A percentile compares a stretch with the other conserved stretches of the same genome.
phyloP scores from a whole-genome alignment of 2,329 filamentous ascomycete species.

The Chalaropsis ovoidea region DNA sequence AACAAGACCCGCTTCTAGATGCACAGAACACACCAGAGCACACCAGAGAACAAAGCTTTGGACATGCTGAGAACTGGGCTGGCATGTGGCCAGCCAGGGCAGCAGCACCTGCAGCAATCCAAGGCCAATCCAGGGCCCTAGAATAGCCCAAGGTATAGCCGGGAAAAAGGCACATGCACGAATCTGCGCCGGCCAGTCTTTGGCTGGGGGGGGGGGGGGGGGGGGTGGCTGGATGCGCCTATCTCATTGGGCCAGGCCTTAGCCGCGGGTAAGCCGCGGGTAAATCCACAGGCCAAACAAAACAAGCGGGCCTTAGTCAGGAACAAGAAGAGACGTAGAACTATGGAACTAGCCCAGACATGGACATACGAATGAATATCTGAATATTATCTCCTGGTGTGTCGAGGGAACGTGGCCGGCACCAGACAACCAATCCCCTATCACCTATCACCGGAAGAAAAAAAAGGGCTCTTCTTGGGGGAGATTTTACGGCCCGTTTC shows the following conservation, averaged over 20 bases:
- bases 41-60: neutral
- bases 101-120: neutral
- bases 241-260: too few relatives aligned
- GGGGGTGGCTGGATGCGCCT: too few relatives aligned
- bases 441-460: neutral
- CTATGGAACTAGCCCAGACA: neutral
- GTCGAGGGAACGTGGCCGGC: neutral
- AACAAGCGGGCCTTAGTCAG: neutral
- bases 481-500: neutral
- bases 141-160: neutral
- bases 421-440: neutral
- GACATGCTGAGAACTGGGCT: neutral
- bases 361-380: slow-evolving; percentile 9
- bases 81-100: neutral
- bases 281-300: too few relatives aligned
- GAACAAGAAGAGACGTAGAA: neutral
- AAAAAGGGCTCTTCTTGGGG: neutral
- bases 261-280: too few relatives aligned
- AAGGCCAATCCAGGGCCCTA: neutral
- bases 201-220: too few relatives aligned
- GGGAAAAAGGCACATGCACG: neutral
- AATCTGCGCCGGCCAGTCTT: too few relatives aligned
- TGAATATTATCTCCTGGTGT: neutral
- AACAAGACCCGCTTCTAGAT: too few relatives aligned
- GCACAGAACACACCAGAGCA: neutral